Percentiles rank a stretch among this genome's conserved stretches.
These are phyloP conservation scores for Penicillium occitanis DNA, from an alignment of 2,329 filamentous ascomycete genomes.

Conservation along the genomic window DNA sequence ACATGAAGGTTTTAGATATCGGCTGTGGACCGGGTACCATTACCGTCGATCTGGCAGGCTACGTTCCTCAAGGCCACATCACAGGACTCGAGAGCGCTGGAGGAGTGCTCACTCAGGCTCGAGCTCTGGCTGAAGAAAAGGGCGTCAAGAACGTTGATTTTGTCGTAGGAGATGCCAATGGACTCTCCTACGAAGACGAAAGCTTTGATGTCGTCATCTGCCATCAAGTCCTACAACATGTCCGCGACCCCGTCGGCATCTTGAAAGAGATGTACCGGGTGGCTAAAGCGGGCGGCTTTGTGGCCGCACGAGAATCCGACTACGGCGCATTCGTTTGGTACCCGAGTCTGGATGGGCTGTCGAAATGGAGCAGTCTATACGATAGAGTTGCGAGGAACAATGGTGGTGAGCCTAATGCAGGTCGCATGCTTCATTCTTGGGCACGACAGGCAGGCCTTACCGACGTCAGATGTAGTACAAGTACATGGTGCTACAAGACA, in stretches of 20 bases:
- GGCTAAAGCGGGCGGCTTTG: slow-evolving; percentile 52
- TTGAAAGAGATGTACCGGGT: slow-evolving; percentile 58
- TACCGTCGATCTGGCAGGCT: slow-evolving; percentile 42
- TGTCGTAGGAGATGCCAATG: slow-evolving; percentile 43
- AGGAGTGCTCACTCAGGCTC: slow-evolving; percentile 39
- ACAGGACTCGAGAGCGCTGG: slow-evolving; percentile 40
- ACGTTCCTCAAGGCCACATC: slow-evolving; percentile 39
- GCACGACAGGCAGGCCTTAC: slow-evolving; percentile 29
- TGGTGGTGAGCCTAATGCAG: slow-evolving; percentile 25
- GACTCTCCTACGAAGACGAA: slow-evolving; percentile 42
- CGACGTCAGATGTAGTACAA: slow-evolving; percentile 24
- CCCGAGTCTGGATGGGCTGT: slow-evolving; percentile 32
- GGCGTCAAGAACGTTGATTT: slow-evolving; percentile 39
- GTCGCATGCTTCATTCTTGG: slow-evolving; percentile 29
- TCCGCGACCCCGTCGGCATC: slow-evolving; percentile 52
- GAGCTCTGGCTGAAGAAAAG: slow-evolving; percentile 29
- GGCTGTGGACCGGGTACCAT: slow-evolving; percentile 50
- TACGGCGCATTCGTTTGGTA: slow-evolving; percentile 34
- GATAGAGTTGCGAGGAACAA: slow-evolving; percentile 23
- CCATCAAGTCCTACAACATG: slow-evolving; percentile 60
- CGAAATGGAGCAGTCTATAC: slow-evolving; percentile 28
- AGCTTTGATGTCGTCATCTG: slow-evolving; percentile 61
- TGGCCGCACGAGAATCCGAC: slow-evolving; percentile 49
- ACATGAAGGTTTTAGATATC: slow-evolving; percentile 45
- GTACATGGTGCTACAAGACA: slow-evolving; percentile 21